phyloP scores from a whole-genome alignment of 2,329 filamentous ascomycete genomes.

The Leptodontidium sp. region DNA sequence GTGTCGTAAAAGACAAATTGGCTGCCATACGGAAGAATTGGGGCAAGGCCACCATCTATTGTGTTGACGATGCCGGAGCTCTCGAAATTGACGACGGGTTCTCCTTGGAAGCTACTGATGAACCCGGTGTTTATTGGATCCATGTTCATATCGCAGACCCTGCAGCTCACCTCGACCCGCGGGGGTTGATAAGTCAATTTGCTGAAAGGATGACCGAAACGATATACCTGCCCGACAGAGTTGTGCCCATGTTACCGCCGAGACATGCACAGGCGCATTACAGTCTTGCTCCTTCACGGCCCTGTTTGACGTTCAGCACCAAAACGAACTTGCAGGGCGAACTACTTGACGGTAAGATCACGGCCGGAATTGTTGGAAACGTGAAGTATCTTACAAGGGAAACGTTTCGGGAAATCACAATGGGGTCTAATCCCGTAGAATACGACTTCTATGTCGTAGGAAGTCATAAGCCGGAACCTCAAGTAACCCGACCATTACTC shows the following conservation, averaged over 20 bases:
- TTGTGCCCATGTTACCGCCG: slow-evolving; percentile 65
- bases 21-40: slow-evolving; percentile 64
- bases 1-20: slow-evolving; percentile 55
- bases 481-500: neutral
- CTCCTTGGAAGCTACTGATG: slow-evolving; percentile 68
- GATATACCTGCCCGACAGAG: slow-evolving; percentile 66
- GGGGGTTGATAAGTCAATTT: slow-evolving; percentile 65
- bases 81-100: slow-evolving; percentile 82
- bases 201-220: slow-evolving; percentile 68
- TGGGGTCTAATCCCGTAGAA: slow-evolving; percentile 12
- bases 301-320: slow-evolving; percentile 69
- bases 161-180: slow-evolving; percentile 70
- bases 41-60: slow-evolving; percentile 68
- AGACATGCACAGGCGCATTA: slow-evolving; percentile 57
- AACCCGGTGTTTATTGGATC: slow-evolving; percentile 70
- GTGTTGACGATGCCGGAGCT: slow-evolving; percentile 73
- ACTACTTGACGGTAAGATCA: slow-evolving; percentile 62
- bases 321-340: slow-evolving; percentile 61
- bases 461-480: slow-evolving; percentile 6
- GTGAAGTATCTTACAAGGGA: slow-evolving; percentile 65
- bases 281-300: slow-evolving; percentile 60
- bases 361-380: slow-evolving; percentile 60
- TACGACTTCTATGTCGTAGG: slow-evolving; percentile 30
- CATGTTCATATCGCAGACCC: slow-evolving; percentile 83
- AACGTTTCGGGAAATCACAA: slow-evolving; percentile 53